These are phyloP conservation scores for Suhomyces kunorum DNA, from an alignment of 1,139 yeast genomes.

Conservation along the genomic window DNA sequence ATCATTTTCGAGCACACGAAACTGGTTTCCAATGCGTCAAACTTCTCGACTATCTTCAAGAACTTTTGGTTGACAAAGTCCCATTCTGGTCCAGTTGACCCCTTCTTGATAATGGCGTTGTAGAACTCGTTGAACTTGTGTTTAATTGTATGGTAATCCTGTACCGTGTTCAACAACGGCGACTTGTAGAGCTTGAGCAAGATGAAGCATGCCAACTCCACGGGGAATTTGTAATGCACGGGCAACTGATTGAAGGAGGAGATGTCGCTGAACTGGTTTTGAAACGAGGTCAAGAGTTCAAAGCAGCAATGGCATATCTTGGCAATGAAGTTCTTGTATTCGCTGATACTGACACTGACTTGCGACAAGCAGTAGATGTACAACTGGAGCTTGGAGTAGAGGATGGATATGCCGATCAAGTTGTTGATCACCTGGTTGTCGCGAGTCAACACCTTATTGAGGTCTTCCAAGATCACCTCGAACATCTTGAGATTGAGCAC, in stretches of 20 bases:
- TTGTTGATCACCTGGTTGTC: conserved; percentile 23
- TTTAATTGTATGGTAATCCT: conserved; percentile 37
- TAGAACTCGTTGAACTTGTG: conserved; percentile 31
- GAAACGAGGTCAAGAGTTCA: conserved; percentile 27
- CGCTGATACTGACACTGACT: conserved; percentile 28
- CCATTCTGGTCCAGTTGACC: conserved; percentile 23
- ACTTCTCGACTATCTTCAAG: conserved; percentile 33
- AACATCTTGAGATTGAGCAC: conserved; percentile 47
- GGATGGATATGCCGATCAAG: conserved; percentile 37
- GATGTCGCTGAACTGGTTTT: conserved; percentile 24
- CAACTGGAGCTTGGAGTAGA: conserved; percentile 44
- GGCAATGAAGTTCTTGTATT: conserved; percentile 32
- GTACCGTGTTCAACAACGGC: conserved; percentile 34
- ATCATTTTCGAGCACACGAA: conserved; percentile 13
- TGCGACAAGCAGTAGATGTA: conserved; percentile 40
- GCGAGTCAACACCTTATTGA: conserved; percentile 19
- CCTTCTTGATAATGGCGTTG: conserved; percentile 15
- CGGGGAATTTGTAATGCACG: conserved; percentile 42
- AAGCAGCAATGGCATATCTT: conserved; percentile 37
- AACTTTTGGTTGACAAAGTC: conserved; percentile 29
- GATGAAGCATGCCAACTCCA: conserved; percentile 37
- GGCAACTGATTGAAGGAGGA: conserved; percentile 38
- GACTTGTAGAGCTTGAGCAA: conserved; percentile 40
- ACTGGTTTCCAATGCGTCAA: conserved; percentile 23
- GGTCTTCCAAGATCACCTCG: conserved; percentile 42